Evolutionary conservation across 352 stramenopile genomes (phyloP).

Genomic region (Phytophthora uliginosa): DNA sequence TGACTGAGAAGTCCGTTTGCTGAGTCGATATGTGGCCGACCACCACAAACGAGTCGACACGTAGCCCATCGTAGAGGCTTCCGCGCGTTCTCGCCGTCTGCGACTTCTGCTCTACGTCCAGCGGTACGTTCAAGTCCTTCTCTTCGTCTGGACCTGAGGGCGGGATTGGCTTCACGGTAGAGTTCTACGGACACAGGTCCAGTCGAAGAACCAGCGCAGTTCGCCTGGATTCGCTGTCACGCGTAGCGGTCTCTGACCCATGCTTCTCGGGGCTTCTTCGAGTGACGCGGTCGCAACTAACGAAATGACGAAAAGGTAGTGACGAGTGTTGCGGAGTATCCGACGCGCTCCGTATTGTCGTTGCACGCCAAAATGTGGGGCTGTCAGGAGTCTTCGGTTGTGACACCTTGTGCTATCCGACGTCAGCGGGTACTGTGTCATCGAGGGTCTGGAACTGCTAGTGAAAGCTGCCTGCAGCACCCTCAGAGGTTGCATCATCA

Average conservation of each 20-base stretch:
- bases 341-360: background rate
- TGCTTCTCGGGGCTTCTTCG: background rate
- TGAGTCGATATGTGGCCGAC: background rate
- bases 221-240: background rate
- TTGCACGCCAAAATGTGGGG: background rate
- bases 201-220: background rate
- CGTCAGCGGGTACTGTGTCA: background rate
- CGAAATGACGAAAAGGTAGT: constrained; percentile 3
- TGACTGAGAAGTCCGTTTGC: background rate
- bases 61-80: background rate
- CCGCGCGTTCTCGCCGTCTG: background rate
- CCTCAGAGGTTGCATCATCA: background rate
- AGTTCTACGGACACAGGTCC: background rate
- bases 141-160: constrained; percentile 7
- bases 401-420: background rate
- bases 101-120: background rate
- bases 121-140: background rate
- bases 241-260: background rate
- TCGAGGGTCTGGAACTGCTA: background rate
- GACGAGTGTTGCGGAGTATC: constrained; percentile 1
- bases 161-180: background rate
- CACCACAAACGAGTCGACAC: constrained; percentile 5
- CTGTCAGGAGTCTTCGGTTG: constrained; percentile 2
- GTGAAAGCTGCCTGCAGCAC: background rate
- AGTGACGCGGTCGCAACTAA: constrained; percentile 3